Conservation (phyloP, 139 green algal genomes). For the Asterochloris sp. region DNA sequence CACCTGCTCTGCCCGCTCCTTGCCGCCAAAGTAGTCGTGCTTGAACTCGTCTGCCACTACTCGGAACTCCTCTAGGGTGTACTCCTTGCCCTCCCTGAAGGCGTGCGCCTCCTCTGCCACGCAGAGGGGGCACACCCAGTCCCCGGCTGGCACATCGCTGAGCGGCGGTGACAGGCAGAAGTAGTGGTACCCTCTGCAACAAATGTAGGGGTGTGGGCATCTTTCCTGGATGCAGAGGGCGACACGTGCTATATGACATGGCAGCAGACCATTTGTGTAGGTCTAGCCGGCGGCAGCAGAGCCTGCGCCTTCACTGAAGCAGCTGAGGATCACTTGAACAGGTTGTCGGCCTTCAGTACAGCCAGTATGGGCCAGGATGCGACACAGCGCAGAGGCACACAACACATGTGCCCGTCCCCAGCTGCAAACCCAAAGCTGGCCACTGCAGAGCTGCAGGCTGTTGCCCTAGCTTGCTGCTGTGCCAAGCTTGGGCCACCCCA, state of each 20-base stretch:
- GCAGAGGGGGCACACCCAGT: slow-evolving; percentile 84
- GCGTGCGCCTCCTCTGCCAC: slow-evolving; percentile 28
- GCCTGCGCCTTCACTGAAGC: too few relatives aligned
- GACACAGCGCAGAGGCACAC: too few relatives aligned
- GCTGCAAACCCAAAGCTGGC: too few relatives aligned
- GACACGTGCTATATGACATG: too few relatives aligned
- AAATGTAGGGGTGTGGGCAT: not conserved
- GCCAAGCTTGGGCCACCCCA: slow-evolving; percentile 56
- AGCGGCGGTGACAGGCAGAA: slow-evolving; percentile 78
- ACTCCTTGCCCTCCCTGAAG: slow-evolving; percentile 55
- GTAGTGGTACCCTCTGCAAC: slow-evolving; percentile 35
- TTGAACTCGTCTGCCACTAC: slow-evolving; percentile 40
- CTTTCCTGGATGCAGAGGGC: too few relatives aligned
- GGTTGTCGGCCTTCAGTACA: too few relatives aligned
- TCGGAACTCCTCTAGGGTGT: slow-evolving; percentile 67
- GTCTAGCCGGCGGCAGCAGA: too few relatives aligned
- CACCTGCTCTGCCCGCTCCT: not conserved
- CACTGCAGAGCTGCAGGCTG: too few relatives aligned
- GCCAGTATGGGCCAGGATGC: too few relatives aligned
- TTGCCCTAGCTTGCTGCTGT: slow-evolving; percentile 3
- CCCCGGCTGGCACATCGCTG: slow-evolving; percentile 64
- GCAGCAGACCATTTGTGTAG: too few relatives aligned
- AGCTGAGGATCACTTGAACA: too few relatives aligned
- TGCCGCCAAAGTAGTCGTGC: slow-evolving; percentile 41
- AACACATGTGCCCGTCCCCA: too few relatives aligned